These are phyloP conservation scores for Colletotrichum echinochloae DNA, from an alignment of 2,329 filamentous ascomycete genomes.

Conservation along the genomic window DNA sequence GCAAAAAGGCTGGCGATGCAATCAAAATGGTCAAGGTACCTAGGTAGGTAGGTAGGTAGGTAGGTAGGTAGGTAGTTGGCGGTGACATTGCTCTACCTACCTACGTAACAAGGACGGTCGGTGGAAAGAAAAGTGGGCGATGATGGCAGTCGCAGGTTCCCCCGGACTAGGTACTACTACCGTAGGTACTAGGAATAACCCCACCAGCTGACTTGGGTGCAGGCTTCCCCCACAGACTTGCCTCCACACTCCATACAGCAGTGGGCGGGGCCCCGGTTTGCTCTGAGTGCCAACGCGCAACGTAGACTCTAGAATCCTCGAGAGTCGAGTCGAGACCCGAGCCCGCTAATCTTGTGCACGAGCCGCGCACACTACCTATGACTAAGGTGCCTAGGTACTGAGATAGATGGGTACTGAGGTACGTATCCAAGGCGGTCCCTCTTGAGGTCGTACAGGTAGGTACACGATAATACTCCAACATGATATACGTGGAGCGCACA, in stretches of 20 bases:
- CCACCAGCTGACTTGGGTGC: constrained; percentile 3
- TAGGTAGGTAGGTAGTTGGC: no score
- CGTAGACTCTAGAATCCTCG: background rate
- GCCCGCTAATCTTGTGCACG: background rate
- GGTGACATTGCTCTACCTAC: no score
- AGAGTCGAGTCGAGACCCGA: background rate
- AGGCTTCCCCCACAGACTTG: constrained; percentile 2
- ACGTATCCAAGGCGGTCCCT: no score
- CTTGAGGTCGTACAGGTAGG: no score
- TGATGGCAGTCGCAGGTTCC: constrained; percentile 35
- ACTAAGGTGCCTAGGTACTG: no score
- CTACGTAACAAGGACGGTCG: constrained; percentile 2
- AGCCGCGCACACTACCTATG: no score
- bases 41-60: no score
- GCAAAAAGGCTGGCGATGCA: background rate
- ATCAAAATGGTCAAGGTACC: no score
- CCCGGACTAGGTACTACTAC: constrained; percentile 15
- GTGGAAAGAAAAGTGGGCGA: constrained; percentile 5
- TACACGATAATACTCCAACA: no score
- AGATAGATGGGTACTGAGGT: no score
- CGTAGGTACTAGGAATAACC: background rate
- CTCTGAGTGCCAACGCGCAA: no score
- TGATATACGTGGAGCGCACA: no score
- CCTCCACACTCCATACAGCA: background rate
- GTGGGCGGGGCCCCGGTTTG: background rate